phyloP scores from a whole-genome alignment of 495 filamentous ascomycete species.

The Neurospora sp. region DNA sequence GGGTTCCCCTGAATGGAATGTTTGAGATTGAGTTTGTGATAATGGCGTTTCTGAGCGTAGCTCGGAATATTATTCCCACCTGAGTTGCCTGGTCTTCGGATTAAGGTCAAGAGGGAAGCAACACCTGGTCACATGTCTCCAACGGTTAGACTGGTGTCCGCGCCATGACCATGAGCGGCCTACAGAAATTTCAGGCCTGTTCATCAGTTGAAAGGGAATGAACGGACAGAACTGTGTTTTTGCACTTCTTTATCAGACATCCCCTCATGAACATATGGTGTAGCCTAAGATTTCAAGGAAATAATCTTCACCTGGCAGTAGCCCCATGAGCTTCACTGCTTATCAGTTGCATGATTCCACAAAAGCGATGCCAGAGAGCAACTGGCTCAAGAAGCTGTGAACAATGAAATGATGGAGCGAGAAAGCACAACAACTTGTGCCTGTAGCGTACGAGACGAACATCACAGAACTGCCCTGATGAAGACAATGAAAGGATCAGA shows the following conservation, averaged over 20 bases:
- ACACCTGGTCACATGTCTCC: background rate
- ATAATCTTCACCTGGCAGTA: background rate
- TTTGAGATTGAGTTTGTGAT: background rate
- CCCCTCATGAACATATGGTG: background rate
- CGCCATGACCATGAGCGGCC: background rate
- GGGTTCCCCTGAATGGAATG: background rate
- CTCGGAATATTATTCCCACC: background rate
- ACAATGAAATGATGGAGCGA: background rate
- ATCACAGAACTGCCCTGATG: background rate
- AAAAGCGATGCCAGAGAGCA: background rate
- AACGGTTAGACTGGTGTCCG: background rate
- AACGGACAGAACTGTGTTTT: background rate
- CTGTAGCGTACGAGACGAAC: background rate
- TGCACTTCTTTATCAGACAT: background rate
- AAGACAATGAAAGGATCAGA: background rate
- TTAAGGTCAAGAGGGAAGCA: background rate
- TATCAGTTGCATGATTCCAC: background rate
- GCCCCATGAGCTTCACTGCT: background rate
- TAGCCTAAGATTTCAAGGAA: background rate
- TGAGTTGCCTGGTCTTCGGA: background rate
- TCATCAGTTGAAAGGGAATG: background rate
- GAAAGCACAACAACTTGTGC: background rate
- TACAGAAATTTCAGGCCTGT: background rate
- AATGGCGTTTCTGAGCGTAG: background rate
- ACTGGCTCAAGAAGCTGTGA: background rate